These are phyloP conservation scores for Aspergillus udagawae DNA, from an alignment of 2,329 filamentous ascomycete genomes.

Conservation along the genomic window DNA sequence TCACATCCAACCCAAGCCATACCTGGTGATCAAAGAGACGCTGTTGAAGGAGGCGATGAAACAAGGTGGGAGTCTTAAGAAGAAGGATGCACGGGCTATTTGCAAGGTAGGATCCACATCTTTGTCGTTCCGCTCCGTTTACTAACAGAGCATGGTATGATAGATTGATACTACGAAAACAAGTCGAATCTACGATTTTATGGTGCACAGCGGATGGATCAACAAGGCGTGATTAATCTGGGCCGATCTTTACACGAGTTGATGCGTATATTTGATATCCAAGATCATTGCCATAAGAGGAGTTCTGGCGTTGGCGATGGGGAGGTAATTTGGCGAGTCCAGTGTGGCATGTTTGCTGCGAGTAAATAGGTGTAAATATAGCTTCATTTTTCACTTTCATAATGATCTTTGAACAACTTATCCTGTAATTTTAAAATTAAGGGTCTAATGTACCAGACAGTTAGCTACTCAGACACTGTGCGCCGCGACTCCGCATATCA, in stretches of 20 bases:
- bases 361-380: background rate
- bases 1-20: slow-evolving; percentile 87
- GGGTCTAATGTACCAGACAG: background rate
- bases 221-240: slow-evolving; percentile 61
- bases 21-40: slow-evolving; percentile 88
- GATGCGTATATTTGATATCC: slow-evolving; percentile 14
- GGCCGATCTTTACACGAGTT: background rate
- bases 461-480: background rate
- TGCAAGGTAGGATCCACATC: slow-evolving; percentile 50
- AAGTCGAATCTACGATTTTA: slow-evolving; percentile 86
- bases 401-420: background rate
- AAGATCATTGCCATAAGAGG: background rate
- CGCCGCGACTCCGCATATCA: background rate
- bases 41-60: slow-evolving; percentile 88
- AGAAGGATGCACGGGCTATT: slow-evolving; percentile 87
- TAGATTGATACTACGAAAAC: slow-evolving; percentile 80
- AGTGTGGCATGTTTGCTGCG: background rate
- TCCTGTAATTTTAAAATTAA: background rate
- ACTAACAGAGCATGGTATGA: background rate
- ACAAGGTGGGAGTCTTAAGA: slow-evolving; percentile 82
- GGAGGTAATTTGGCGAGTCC: background rate
- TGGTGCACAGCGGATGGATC: slow-evolving; percentile 89
- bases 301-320: background rate
- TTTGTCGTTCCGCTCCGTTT: background rate
- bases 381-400: background rate